Percentiles rank a stretch among this genome's conserved stretches.
These are phyloP conservation scores for Leishmania tropica DNA, from an alignment of 208 protist species.

Conservation along the genomic window DNA sequence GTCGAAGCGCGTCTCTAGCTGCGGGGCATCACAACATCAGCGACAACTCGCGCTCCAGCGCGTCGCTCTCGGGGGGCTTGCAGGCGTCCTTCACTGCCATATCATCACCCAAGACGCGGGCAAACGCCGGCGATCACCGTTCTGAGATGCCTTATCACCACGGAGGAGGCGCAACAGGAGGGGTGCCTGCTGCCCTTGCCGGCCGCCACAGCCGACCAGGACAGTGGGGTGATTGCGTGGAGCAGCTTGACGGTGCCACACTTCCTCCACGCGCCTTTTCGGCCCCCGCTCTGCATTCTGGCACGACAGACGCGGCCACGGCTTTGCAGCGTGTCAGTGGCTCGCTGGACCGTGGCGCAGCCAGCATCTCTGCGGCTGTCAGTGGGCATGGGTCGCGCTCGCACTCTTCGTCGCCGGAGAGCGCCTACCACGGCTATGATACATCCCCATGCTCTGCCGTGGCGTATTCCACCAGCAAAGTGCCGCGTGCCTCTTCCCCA, in stretches of 20 bases:
- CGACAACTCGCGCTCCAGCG: too few relatives aligned
- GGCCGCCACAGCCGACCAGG: not conserved
- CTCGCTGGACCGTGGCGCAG: not conserved
- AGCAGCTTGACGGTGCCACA: not conserved
- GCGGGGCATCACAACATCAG: not conserved
- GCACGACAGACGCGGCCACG: not conserved
- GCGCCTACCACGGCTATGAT: constrained; percentile 22
- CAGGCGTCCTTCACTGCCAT: not conserved
- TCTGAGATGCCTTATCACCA: not conserved
- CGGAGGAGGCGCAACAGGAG: not conserved
- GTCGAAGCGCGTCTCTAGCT: constrained; percentile 2
- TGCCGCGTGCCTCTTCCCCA: constrained; percentile 10
- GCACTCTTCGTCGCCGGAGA: not conserved
- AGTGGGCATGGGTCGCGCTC: not conserved
- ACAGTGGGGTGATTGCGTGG: not conserved
- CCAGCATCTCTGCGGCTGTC: not conserved
- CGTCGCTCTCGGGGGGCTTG: not conserved
- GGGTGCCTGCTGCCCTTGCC: not conserved
- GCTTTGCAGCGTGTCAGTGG: not conserved
- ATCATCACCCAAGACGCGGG: not conserved
- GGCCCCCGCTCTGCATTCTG: not conserved
- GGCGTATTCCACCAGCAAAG: constrained; percentile 24
- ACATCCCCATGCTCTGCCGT: constrained; percentile 25
- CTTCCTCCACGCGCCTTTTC: not conserved
- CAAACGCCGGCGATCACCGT: not conserved